Percentiles rank a stretch among this genome's conserved stretches.
Conservation (phyloP, 148 eudicot genomes). For the Persicaria maculosa region DNA sequence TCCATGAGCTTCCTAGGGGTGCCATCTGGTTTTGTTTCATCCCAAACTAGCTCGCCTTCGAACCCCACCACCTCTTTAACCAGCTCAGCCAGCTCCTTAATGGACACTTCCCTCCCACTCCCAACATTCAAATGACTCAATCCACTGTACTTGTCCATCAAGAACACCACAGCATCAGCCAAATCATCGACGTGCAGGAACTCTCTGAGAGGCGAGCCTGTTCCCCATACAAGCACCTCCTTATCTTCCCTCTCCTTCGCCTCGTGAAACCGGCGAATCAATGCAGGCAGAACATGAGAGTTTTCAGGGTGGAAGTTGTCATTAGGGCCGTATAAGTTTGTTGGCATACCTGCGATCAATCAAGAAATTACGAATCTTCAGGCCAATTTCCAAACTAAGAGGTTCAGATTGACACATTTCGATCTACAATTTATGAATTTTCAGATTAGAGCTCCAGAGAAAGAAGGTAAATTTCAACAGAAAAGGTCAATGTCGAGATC, state of each 20-base stretch:
- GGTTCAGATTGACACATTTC: too few relatives aligned
- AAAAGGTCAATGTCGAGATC: not conserved
- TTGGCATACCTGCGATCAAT: conserved; percentile 61
- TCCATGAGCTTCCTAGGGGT: conserved; percentile 99
- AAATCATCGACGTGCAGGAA: conserved; percentile 92
- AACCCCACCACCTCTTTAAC: conserved; percentile 91
- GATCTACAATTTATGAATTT: too few relatives aligned
- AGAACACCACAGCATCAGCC: conserved; percentile 68
- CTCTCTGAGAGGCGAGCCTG: conserved; percentile 81
- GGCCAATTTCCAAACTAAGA: too few relatives aligned
- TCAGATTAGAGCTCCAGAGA: too few relatives aligned
- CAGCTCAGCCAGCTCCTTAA: conserved; percentile 89
- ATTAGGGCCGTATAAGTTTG: conserved; percentile 85
- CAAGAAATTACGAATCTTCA: not conserved
- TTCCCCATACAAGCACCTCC: conserved; percentile 97
- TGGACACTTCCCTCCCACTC: conserved; percentile 89
- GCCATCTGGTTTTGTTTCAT: conserved; percentile 78
- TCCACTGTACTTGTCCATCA: conserved; percentile 76
- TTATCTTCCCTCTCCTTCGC: conserved; percentile 53
- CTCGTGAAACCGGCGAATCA: conserved; percentile 87
- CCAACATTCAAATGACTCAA: conserved; percentile 91
- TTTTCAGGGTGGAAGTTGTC: conserved; percentile 96
- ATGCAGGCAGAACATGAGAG: conserved; percentile 86
- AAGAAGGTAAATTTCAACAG: not conserved
- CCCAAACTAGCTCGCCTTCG: conserved; percentile 82